Evolutionary conservation across 148 eudicot species (phyloP).

Genomic region (Amaranthus cruentus): DNA sequence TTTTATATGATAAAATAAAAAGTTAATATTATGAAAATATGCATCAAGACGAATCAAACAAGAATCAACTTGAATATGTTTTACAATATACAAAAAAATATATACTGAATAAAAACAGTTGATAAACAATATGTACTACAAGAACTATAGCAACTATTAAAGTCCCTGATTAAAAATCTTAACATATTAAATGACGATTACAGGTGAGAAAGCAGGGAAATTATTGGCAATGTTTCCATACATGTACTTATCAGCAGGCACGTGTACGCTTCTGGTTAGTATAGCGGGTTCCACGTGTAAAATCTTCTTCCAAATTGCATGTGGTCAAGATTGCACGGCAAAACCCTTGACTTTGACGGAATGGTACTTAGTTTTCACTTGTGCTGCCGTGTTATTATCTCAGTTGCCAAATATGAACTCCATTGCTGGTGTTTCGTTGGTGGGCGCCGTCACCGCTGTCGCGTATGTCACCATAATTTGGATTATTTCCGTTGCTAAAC

Average conservation of each 20-base stretch:
- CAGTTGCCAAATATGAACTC: conserved; percentile 88
- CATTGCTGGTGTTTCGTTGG: conserved; percentile 76
- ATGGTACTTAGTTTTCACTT: conserved; percentile 81
- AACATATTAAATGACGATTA: too few species aligned
- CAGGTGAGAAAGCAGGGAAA: conserved; percentile 59
- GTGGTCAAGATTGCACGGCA: conserved; percentile 42
- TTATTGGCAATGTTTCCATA: conserved; percentile 31
- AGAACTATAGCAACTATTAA: too few species aligned
- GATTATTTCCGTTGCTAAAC: conserved; percentile 61
- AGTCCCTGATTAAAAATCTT: too few species aligned
- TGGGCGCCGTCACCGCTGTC: conserved; percentile 75
- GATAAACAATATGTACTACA: too few species aligned
- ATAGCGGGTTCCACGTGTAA: conserved; percentile 38
- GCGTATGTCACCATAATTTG: conserved; percentile 65
- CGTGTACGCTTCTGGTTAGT: conserved; percentile 35
- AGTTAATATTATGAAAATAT: too few species aligned
- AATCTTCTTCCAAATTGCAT: conserved; percentile 31
- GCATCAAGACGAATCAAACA: too few species aligned
- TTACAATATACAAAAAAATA: too few species aligned
- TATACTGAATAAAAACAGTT: too few species aligned
- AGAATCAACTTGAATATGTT: too few species aligned
- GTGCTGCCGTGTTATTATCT: conserved; percentile 62
- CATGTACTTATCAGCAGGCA: conserved; percentile 39
- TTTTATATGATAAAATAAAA: too few species aligned
- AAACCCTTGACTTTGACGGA: conserved; percentile 51